Percentiles rank a stretch among this genome's conserved stretches.
Conservation (phyloP, 2,329 filamentous ascomycete genomes). For the Bipolaris gigantea region DNA sequence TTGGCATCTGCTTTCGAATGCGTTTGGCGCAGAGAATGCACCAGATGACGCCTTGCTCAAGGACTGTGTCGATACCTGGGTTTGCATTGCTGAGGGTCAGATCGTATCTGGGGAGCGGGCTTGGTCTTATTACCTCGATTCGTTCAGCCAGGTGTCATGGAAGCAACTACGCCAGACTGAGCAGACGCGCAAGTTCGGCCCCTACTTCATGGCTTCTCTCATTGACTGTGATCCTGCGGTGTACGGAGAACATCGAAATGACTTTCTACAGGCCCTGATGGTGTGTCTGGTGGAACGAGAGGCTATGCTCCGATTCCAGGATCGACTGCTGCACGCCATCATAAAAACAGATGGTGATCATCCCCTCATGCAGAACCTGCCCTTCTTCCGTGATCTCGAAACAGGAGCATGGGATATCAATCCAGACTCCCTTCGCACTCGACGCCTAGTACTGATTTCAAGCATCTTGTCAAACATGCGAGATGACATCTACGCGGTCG, state of each 20-base stretch:
- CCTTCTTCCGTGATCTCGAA: slow-evolving; percentile 52
- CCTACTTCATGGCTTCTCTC: slow-evolving; percentile 50
- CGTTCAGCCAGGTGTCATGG: slow-evolving; percentile 57
- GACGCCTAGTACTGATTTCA: slow-evolving; percentile 60
- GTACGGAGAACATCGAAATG: slow-evolving; percentile 50
- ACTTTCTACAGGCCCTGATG: slow-evolving; percentile 59
- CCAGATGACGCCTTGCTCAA: slow-evolving; percentile 58
- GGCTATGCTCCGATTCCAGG: slow-evolving; percentile 63
- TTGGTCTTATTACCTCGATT: slow-evolving; percentile 61
- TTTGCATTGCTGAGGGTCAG: slow-evolving; percentile 51
- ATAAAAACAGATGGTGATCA: slow-evolving; percentile 52
- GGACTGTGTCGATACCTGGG: slow-evolving; percentile 59
- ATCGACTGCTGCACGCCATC: slow-evolving; percentile 58
- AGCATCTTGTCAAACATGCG: slow-evolving; percentile 63
- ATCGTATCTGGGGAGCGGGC: slow-evolving; percentile 50
- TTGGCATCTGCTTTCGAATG: slow-evolving; percentile 60
- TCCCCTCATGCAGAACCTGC: slow-evolving; percentile 59
- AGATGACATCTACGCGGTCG: slow-evolving; percentile 47
- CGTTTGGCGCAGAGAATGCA: slow-evolving; percentile 60
- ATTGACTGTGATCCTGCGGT: slow-evolving; percentile 45
- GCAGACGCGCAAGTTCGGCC: slow-evolving; percentile 50
- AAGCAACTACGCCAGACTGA: slow-evolving; percentile 50
- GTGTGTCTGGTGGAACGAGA: slow-evolving; percentile 61
- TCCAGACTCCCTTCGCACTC: slow-evolving; percentile 55
- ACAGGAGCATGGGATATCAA: slow-evolving; percentile 52